phyloP scores from a whole-genome alignment of 1,139 yeast species.

The Suhomyces maxii region DNA sequence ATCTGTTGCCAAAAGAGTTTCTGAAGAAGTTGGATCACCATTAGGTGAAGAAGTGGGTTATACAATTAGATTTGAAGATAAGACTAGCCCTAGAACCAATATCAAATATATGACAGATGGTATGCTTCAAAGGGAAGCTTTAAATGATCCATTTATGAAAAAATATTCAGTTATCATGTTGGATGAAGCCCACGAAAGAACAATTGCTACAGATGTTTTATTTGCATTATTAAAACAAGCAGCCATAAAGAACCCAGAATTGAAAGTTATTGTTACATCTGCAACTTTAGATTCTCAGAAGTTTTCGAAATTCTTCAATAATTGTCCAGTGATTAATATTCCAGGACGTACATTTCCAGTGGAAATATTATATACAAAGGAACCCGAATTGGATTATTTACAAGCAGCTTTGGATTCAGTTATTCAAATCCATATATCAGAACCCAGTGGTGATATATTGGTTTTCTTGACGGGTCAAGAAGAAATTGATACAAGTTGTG shows the following conservation, averaged over 20 bases:
- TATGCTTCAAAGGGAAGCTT: slow-evolving; percentile 83
- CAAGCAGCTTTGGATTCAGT: slow-evolving; percentile 81
- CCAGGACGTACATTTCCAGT: slow-evolving; percentile 94
- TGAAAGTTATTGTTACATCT: slow-evolving; percentile 82
- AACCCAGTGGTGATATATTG: slow-evolving; percentile 76
- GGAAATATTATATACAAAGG: slow-evolving; percentile 69
- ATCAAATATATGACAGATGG: slow-evolving; percentile 90
- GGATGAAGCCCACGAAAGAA: slow-evolving; percentile 96
- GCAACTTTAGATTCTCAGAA: slow-evolving; percentile 88
- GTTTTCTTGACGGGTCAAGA: slow-evolving; percentile 91
- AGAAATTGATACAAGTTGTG: slow-evolving; percentile 89
- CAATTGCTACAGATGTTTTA: slow-evolving; percentile 88
- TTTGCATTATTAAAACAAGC: slow-evolving; percentile 85
- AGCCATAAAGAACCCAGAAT: slow-evolving; percentile 63
- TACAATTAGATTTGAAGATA: slow-evolving; percentile 65
- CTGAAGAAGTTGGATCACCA: slow-evolving; percentile 61
- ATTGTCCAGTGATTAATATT: slow-evolving; percentile 78
- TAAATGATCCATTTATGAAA: slow-evolving; percentile 70
- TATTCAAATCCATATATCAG: slow-evolving; percentile 77
- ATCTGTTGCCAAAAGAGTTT: slow-evolving; percentile 67
- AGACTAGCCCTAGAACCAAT: slow-evolving; percentile 51
- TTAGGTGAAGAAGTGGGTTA: slow-evolving; percentile 69
- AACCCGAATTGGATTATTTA: slow-evolving; percentile 84
- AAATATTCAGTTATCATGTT: slow-evolving; percentile 82
- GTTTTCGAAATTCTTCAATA: slow-evolving; percentile 73